Evolutionary conservation across 1,139 yeast genomes (phyloP), one percentile per base, ranked within the genome.

Genomic region (Oligophagozyma castellii): DNA sequence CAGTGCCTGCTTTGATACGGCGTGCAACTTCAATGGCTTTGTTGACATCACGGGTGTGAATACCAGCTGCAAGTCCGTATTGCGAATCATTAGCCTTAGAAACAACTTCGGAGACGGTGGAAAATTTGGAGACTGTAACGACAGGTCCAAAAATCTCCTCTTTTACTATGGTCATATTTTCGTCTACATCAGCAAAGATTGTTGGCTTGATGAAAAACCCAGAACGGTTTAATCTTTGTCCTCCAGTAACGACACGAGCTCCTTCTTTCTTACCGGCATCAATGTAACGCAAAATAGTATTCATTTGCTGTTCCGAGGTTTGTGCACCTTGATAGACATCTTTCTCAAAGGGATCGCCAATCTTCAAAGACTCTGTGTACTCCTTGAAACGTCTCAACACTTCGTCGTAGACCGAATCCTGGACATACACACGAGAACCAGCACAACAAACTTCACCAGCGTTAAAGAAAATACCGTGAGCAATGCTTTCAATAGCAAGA

Each of bases 111-210:
- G 72, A 78, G 30, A 65, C 66, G 26, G 76, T 68, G 36, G 61
- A 59, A 56, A 75, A 76, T 56, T 73, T 74, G 42, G 72, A 56
- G 31, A 74, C 63, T 18, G 79, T 68, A 33, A 74, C 78, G 36
- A 76, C 75, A 19, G 86, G 86, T 28, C 86, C 95, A 46, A 83
- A 83, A 32, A 84, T 79, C 58, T 81, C 94, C 40, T 79, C 92
- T 43, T 61, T 65, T 35, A 74, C 76, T 43, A 79, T 73, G 39
- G 60, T 59, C 73, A 73, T 70, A 39, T 69, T 63, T 48, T 72
- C 79, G 24, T 60, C 65, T 38, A 79, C 77, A 48, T 77, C 81
- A 30, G 75, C 74, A 44, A 81, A 75, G 35, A 81, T 70, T 34
- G 89, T 79, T 45, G 93, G 93, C 49, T 69, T 67, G 38, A 79